A percentile compares a stretch with the other conserved stretches of the same genome.
These are phyloP conservation scores for Lentinula boryana DNA, from an alignment of 768 basidiomycete species.

Conservation along the genomic window DNA sequence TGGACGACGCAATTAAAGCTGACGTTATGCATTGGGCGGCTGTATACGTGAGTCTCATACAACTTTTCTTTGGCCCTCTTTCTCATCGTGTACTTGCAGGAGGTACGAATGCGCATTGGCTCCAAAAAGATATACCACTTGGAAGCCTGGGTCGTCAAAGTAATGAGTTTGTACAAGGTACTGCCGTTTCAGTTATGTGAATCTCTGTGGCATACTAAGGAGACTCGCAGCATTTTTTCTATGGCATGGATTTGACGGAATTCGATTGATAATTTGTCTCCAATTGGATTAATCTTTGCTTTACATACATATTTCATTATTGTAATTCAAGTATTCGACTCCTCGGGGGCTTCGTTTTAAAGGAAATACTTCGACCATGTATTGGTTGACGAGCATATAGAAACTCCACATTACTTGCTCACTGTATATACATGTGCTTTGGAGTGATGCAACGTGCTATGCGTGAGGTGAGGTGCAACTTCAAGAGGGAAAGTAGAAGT, in stretches of 20 bases:
- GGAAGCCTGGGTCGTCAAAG: slow-evolving; percentile 95
- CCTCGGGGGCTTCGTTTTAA: not conserved
- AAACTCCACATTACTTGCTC: not conserved
- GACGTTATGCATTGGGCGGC: slow-evolving; percentile 99
- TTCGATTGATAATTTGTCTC: slow-evolving; percentile 35
- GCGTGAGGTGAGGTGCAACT: not conserved
- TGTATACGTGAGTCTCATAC: slow-evolving; percentile 65
- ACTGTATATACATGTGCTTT: not conserved
- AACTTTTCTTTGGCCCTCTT: not conserved
- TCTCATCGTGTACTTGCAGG: slow-evolving; percentile 39
- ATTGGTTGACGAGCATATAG: not conserved
- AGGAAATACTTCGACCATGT: not conserved
- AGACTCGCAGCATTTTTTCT: slow-evolving; percentile 48
- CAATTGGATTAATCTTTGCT: not conserved
- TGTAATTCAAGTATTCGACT: not conserved
- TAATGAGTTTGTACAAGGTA: slow-evolving; percentile 90
- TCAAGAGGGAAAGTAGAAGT: not conserved
- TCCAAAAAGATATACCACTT: slow-evolving; percentile 92
- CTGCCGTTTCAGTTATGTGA: slow-evolving; percentile 7
- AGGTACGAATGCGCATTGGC: slow-evolving; percentile 93
- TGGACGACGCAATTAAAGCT: slow-evolving; percentile 85
- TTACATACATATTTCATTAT: not conserved
- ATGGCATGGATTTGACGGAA: slow-evolving; percentile 42
- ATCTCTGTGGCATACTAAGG: not conserved
- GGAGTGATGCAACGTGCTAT: not conserved